Conservation (phyloP, 805 yeast genomes). For the Candida arabinofermentans region DNA sequence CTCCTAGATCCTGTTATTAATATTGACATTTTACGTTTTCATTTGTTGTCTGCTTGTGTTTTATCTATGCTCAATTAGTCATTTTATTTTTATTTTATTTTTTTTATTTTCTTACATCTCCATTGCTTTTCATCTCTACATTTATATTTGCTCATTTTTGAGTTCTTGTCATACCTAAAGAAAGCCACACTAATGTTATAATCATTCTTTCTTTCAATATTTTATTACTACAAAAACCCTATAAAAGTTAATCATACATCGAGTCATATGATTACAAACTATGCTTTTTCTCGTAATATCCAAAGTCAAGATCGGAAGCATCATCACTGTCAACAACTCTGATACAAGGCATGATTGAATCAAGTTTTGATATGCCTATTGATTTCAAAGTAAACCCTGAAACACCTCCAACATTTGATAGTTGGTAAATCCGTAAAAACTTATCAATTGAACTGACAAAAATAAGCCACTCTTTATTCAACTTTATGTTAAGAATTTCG, state of each 20-base stretch:
- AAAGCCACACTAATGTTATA: too few species aligned
- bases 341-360: slow-evolving; percentile 20
- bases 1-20: not conserved
- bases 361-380: slow-evolving; percentile 8
- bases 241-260: not conserved
- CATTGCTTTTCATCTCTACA: too few species aligned
- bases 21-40: not conserved
- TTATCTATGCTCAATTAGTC: too few species aligned
- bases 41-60: not conserved
- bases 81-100: too few species aligned
- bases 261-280: not conserved
- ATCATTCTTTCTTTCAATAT: too few species aligned
- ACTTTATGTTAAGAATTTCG: slow-evolving; percentile 6
- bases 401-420: slow-evolving; percentile 1
- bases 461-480: slow-evolving; percentile 8
- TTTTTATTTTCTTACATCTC: too few species aligned
- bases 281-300: slow-evolving; percentile 9
- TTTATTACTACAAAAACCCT: too few species aligned
- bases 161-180: too few species aligned
- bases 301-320: slow-evolving; percentile 9
- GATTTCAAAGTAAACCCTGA: slow-evolving; percentile 6
- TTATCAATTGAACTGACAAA: slow-evolving; percentile 22
- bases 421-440: slow-evolving; percentile 15
- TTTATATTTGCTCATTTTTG: too few species aligned
- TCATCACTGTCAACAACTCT: slow-evolving; percentile 8